Evolutionary conservation across 2,329 filamentous ascomycete species (phyloP).

Genomic region (Hypoxylon sp.): DNA sequence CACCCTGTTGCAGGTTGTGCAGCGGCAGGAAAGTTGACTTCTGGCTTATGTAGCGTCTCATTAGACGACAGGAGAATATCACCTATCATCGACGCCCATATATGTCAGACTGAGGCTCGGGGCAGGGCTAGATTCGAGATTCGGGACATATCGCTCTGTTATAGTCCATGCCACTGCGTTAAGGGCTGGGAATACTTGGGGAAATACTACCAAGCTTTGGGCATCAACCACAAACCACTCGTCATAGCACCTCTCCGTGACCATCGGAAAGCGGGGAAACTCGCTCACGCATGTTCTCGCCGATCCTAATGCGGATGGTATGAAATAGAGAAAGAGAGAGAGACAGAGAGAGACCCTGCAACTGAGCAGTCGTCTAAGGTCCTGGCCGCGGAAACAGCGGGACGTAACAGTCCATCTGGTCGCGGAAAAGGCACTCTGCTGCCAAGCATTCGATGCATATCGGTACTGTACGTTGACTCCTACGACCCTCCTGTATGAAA

Average conservation of each 20-base stretch:
- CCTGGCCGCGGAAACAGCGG: constrained; percentile 27
- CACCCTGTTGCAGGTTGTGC: background rate
- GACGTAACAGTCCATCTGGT: constrained; percentile 27
- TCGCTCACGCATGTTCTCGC: constrained; percentile 13
- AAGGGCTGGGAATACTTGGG: constrained; percentile 19
- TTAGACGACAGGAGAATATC: background rate
- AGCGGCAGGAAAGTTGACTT: background rate
- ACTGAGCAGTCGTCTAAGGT: constrained; percentile 15
- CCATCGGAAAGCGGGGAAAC: constrained; percentile 24
- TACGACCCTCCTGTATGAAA: constrained; percentile 12
- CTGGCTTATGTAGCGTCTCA: background rate
- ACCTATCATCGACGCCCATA: no score
- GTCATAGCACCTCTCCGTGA: constrained; percentile 10
- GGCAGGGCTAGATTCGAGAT: constrained; percentile 4
- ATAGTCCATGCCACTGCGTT: constrained; percentile 20
- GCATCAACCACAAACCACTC: constrained; percentile 8
- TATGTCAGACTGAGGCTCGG: background rate
- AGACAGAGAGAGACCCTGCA: background rate
- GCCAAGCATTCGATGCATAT: constrained; percentile 34
- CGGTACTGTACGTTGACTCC: constrained; percentile 29
- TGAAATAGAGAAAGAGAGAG: constrained; percentile 6
- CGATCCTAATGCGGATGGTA: constrained; percentile 11
- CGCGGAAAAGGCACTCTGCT: constrained; percentile 12
- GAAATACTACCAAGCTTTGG: constrained; percentile 14
- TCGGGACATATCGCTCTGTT: constrained; percentile 16